Evolutionary conservation across 2,329 filamentous ascomycete species (phyloP).

Genomic region (Fusarium tjaetaba): DNA sequence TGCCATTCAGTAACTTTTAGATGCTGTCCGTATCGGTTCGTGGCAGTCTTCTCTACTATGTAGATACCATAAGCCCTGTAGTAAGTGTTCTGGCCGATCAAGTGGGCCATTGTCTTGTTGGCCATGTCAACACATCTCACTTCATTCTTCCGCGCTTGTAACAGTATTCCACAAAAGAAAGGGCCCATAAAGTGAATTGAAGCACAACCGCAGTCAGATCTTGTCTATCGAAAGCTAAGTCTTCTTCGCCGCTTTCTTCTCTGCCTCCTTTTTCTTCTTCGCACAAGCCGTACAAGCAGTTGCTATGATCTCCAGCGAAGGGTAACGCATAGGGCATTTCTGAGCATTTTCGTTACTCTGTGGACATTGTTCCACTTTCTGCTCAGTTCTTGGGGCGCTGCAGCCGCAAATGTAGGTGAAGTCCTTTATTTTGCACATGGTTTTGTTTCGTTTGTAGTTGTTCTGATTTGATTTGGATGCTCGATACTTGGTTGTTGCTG

Average conservation of each 20-base stretch:
- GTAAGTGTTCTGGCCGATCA: not conserved
- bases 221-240: not conserved
- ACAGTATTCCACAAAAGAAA: not conserved
- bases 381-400: not conserved
- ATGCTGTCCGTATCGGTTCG: not conserved
- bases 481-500: not conserved
- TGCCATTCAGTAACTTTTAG: accelerated
- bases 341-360: not conserved
- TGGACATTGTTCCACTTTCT: not conserved
- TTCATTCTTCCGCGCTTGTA: not conserved
- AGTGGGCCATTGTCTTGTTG: too few species aligned
- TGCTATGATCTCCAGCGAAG: not conserved
- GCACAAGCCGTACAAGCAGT: not conserved
- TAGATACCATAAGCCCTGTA: not conserved
- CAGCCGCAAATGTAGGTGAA: not conserved
- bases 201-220: too few species aligned
- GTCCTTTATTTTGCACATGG: not conserved
- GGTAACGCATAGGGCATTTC: not conserved
- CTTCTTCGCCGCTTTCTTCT: not conserved
- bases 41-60: accelerated
- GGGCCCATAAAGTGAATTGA: not conserved
- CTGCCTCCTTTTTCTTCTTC: not conserved
- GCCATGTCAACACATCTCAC: too few species aligned
- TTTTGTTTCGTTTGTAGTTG: not conserved
- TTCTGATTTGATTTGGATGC: not conserved